These are phyloP conservation scores for Colletotrichum sp. DNA, from an alignment of 2,329 filamentous ascomycete species.

Conservation along the genomic window DNA sequence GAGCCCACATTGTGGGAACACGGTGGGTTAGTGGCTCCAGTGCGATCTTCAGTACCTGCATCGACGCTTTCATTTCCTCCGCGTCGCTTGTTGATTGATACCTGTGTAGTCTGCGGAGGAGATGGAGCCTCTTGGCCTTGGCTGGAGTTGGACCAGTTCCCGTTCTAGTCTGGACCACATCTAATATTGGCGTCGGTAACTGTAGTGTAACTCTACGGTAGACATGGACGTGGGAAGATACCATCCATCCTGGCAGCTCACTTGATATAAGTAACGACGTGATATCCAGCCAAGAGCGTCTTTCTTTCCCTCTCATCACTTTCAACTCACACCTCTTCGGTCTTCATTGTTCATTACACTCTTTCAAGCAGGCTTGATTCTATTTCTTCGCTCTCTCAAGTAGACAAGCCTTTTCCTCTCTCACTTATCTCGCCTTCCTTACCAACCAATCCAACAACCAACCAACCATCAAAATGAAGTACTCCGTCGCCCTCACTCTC, in stretches of 20 bases:
- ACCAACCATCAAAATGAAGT: conserved; percentile 14
- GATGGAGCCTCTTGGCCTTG: neutral
- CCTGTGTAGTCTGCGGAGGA: conserved; percentile 2
- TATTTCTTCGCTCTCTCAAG: conserved; percentile 4
- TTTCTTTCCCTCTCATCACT: neutral
- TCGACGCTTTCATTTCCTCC: conserved; percentile 20
- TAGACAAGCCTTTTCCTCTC: conserved; percentile 8
- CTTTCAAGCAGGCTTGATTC: conserved; percentile 21
- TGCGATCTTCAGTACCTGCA: conserved; percentile 19
- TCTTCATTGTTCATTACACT: conserved; percentile 5
- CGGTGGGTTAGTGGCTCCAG: conserved; percentile 6
- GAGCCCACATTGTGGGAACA: conserved; percentile 5
- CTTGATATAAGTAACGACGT: conserved; percentile 14
- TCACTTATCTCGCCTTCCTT: neutral
- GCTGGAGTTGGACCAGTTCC: neutral
- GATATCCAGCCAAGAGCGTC: neutral
- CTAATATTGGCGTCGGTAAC: neutral
- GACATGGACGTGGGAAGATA: neutral
- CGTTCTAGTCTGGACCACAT: neutral
- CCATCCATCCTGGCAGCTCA: neutral
- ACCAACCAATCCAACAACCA: neutral
- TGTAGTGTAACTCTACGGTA: neutral
- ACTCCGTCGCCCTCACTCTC: conserved; percentile 8
- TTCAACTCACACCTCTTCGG: neutral
- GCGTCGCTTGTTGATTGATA: conserved; percentile 20